phyloP scores from a whole-genome alignment of 78 protist genomes.

The Speleostelium caveatum region DNA sequence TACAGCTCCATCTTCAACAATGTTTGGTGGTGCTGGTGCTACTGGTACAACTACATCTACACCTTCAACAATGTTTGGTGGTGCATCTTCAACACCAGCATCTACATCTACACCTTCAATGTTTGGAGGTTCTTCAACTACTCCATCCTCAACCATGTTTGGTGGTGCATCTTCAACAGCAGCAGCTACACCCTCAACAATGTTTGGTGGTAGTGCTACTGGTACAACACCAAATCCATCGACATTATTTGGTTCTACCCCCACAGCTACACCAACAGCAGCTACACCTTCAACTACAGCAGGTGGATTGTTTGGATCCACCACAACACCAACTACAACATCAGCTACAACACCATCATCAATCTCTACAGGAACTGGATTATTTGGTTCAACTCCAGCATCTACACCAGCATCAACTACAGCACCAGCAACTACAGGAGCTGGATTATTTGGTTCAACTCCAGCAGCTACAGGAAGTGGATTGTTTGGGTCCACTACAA shows the following conservation, averaged over 20 bases:
- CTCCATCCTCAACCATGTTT: neutral
- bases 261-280: neutral
- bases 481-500: constrained; percentile 7
- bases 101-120: neutral
- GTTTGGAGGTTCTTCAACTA: neutral
- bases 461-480: constrained; percentile 18
- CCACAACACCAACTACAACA: neutral
- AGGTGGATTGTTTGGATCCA: neutral
- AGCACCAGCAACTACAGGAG: neutral
- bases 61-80: neutral
- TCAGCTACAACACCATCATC: neutral
- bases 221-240: neutral
- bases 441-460: constrained; percentile 41
- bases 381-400: neutral
- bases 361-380: neutral
- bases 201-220: constrained; percentile 4
- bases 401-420: constrained; percentile 14
- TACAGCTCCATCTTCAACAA: neutral
- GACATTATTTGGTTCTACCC: constrained; percentile 23
- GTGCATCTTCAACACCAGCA: constrained; percentile 1
- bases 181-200: neutral
- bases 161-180: constrained; percentile 9
- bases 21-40: neutral
- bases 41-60: constrained; percentile 17
- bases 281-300: neutral